Conservation (phyloP, 2,329 filamentous ascomycete species). For the Dothistroma septosporum region DNA sequence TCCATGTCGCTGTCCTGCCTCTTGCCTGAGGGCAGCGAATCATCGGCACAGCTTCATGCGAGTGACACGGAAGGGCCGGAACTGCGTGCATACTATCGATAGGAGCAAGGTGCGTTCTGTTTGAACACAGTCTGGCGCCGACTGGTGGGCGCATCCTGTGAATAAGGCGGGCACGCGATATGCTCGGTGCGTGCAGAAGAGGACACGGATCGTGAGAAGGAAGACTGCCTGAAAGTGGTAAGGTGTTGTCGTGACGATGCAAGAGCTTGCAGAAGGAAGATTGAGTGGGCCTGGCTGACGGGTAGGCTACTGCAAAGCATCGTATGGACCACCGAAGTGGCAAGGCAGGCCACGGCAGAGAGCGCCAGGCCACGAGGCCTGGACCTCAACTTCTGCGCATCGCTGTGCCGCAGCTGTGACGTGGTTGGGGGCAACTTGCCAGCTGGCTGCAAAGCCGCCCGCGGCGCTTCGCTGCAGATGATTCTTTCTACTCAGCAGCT, state of each 20-base stretch:
- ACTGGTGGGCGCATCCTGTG: conserved; percentile 7
- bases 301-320: conserved; percentile 21
- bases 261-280: conserved; percentile 12
- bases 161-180: neutral
- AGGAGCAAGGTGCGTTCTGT: conserved; percentile 8
- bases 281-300: conserved; percentile 6
- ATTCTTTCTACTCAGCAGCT: conserved; percentile 6
- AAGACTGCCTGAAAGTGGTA: conserved; percentile 5
- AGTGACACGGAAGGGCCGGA: conserved; percentile 11
- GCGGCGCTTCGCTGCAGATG: conserved; percentile 13
- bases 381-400: conserved; percentile 14
- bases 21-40: conserved; percentile 15
- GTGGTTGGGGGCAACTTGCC: conserved; percentile 9
- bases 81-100: conserved; percentile 16
- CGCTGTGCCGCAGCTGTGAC: conserved; percentile 15
- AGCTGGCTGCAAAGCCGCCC: neutral
- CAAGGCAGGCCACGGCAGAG: conserved; percentile 7
- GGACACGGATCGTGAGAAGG: conserved; percentile 10
- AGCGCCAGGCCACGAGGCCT: conserved; percentile 21
- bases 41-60: neutral
- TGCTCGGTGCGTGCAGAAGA: conserved; percentile 7
- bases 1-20: neutral
- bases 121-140: conserved; percentile 3
- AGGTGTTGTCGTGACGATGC: conserved; percentile 8
- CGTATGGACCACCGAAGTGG: conserved; percentile 11